Evolutionary conservation across 2,329 filamentous ascomycete species (phyloP).

Genomic region (Colletotrichum musae): DNA sequence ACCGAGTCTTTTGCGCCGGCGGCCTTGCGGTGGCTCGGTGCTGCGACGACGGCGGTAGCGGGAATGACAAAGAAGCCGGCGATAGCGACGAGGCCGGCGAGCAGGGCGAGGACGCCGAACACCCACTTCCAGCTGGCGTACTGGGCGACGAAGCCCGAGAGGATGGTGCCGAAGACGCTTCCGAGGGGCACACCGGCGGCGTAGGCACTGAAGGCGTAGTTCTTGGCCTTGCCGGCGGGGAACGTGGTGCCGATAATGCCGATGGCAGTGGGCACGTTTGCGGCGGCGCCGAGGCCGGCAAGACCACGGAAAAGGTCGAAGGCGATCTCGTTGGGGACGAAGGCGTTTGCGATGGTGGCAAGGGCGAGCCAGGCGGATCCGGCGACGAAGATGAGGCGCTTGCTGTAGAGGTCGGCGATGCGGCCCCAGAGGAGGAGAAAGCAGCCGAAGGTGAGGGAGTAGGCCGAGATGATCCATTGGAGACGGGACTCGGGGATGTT

Average conservation of each 20-base stretch:
- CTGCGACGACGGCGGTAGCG: constrained; percentile 54
- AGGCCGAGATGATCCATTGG: constrained; percentile 78
- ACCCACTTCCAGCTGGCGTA: constrained; percentile 78
- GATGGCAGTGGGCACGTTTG: constrained; percentile 79
- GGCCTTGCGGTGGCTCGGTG: constrained; percentile 47
- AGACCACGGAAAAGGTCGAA: constrained; percentile 78
- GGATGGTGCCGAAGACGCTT: constrained; percentile 74
- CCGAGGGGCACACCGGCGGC: constrained; percentile 76
- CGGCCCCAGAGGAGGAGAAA: constrained; percentile 78
- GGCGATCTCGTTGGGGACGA: constrained; percentile 76
- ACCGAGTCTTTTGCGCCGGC: constrained; percentile 61
- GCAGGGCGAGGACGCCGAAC: constrained; percentile 74
- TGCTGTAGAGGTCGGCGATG: constrained; percentile 77
- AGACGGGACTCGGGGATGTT: constrained; percentile 70
- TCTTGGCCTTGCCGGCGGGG: constrained; percentile 77
- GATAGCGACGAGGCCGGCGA: constrained; percentile 69
- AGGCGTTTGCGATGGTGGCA: constrained; percentile 72
- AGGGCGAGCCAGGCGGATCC: constrained; percentile 75
- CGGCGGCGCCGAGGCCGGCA: constrained; percentile 77
- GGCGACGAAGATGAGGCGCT: constrained; percentile 74
- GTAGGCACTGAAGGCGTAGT: constrained; percentile 78
- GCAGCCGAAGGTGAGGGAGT: constrained; percentile 76
- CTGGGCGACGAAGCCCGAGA: constrained; percentile 74
- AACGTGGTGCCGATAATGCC: constrained; percentile 79
- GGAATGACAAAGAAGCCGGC: constrained; percentile 74